Percentiles rank a stretch among this genome's conserved stretches.
Conservation (phyloP, 306 rosid species). For the Lupinus albus region DNA sequence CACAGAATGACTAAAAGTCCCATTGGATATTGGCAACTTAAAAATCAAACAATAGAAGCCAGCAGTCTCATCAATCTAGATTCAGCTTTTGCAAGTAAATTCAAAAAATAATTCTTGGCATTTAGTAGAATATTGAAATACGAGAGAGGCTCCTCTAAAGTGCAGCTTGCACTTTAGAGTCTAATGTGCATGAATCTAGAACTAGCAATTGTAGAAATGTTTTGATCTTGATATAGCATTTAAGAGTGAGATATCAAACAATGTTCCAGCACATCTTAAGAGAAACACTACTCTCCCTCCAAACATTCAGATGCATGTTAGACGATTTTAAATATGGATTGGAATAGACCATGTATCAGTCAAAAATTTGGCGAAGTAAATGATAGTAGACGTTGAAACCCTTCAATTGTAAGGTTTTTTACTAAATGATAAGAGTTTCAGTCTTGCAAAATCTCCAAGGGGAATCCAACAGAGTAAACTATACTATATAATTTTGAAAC, state of each 20-base stretch:
- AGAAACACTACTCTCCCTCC: too few relatives aligned
- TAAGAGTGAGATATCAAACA: constrained; percentile 15
- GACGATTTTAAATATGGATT: not conserved
- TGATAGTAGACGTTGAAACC: not conserved
- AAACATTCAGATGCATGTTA: too few relatives aligned
- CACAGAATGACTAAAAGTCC: not conserved
- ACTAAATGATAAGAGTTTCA: too few relatives aligned
- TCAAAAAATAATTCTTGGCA: not conserved
- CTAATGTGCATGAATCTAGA: not conserved
- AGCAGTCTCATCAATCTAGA: not conserved
- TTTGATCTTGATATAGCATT: not conserved
- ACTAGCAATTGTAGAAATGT: not conserved
- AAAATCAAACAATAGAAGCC: not conserved
- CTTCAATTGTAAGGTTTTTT: too few relatives aligned
- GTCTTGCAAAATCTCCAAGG: not conserved
- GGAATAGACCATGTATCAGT: not conserved
- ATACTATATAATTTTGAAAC: not conserved
- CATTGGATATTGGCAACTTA: not conserved
- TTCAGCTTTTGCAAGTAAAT: not conserved
- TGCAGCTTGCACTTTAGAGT: too few relatives aligned
- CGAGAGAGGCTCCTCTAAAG: too few relatives aligned
- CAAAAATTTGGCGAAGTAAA: not conserved
- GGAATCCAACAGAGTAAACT: not conserved
- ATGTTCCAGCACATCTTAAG: not conserved
- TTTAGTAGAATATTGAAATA: not conserved